Percentiles rank a stretch among this genome's conserved stretches.
phyloP scores from a whole-genome alignment of 768 basidiomycete genomes.

The Lactarius sanguifluus region DNA sequence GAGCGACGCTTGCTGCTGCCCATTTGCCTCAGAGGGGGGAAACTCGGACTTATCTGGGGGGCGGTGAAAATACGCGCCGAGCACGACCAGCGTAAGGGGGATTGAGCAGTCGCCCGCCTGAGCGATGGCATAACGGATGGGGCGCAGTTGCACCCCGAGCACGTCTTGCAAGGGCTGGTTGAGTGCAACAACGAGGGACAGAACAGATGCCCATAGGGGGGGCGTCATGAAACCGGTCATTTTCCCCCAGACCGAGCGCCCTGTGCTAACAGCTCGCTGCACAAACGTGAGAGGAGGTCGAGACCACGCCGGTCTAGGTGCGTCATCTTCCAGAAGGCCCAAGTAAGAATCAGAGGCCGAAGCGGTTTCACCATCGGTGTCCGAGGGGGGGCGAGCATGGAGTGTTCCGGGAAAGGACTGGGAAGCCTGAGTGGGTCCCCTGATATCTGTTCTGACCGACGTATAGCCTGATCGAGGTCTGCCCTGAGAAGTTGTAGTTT shows the following conservation, averaged over 20 bases:
- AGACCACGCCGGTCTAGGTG: conserved; percentile 27
- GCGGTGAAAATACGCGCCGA: conserved; percentile 87
- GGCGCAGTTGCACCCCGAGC: conserved; percentile 59
- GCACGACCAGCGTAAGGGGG: conserved; percentile 84
- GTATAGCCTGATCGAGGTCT: no score
- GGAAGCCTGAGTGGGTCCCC: conserved; percentile 42
- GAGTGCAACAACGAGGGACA: conserved; percentile 75
- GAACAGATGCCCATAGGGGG: conserved; percentile 76
- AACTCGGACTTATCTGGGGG: conserved; percentile 32
- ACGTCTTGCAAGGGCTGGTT: conserved; percentile 70
- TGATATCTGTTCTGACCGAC: conserved; percentile 14
- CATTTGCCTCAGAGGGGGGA: not conserved
- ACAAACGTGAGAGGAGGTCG: conserved; percentile 34
- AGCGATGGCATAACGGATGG: conserved; percentile 64
- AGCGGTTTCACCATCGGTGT: conserved; percentile 5
- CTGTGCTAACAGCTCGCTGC: conserved; percentile 33
- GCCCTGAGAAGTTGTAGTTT: no score
- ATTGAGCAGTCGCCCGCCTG: conserved; percentile 76
- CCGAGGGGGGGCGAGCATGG: conserved; percentile 29
- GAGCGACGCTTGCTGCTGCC: conserved; percentile 34
- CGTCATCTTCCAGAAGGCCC: conserved; percentile 31
- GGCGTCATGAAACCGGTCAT: conserved; percentile 83
- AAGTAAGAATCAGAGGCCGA: conserved; percentile 27
- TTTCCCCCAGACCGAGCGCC: conserved; percentile 38
- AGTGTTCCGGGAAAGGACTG: conserved; percentile 63